A percentile compares a stretch with the other conserved stretches of the same genome.
These are phyloP conservation scores for Pleoardoris graminearum DNA, from an alignment of 2,329 filamentous ascomycete species.

Conservation along the genomic window DNA sequence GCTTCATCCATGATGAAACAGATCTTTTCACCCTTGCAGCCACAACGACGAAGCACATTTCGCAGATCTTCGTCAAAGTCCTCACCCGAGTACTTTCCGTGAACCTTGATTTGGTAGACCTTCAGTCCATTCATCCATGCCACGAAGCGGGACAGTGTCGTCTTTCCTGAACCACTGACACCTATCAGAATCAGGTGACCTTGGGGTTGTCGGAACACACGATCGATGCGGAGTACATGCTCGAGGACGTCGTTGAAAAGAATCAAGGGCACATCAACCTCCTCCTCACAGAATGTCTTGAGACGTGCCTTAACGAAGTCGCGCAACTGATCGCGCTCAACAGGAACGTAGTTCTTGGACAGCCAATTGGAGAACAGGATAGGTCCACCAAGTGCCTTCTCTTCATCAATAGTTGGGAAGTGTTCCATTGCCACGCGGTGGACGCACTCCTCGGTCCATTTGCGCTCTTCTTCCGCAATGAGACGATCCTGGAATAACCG, in stretches of 20 bases:
- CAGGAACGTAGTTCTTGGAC: conserved; percentile 96
- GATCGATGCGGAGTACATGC: conserved; percentile 96
- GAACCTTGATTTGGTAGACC: conserved; percentile 99
- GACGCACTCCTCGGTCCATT: conserved; percentile 91
- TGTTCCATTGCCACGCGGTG: conserved; percentile 83
- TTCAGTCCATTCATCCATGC: conserved; percentile 99
- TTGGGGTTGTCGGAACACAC: conserved; percentile 97
- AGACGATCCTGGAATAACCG: conserved; percentile 97
- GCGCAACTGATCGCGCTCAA: conserved; percentile 90
- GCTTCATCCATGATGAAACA: conserved; percentile 99
- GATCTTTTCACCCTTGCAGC: conserved; percentile 98
- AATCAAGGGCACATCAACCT: conserved; percentile 96
- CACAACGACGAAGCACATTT: conserved; percentile 88
- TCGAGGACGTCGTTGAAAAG: conserved; percentile 99
- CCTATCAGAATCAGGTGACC: conserved; percentile 98
- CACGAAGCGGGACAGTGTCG: conserved; percentile 94
- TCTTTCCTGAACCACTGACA: conserved; percentile 98
- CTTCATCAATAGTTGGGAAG: conserved; percentile 94
- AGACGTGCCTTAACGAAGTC: conserved; percentile 97
- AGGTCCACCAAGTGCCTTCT: conserved; percentile 84
- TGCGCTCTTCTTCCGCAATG: conserved; percentile 88
- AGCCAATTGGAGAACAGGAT: conserved; percentile 99
- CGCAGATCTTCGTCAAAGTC: conserved; percentile 98
- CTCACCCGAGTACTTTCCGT: conserved; percentile 96
- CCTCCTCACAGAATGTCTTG: conserved; percentile 98